Conservation (phyloP, 768 basidiomycete genomes). For the Mycena indigotica region DNA sequence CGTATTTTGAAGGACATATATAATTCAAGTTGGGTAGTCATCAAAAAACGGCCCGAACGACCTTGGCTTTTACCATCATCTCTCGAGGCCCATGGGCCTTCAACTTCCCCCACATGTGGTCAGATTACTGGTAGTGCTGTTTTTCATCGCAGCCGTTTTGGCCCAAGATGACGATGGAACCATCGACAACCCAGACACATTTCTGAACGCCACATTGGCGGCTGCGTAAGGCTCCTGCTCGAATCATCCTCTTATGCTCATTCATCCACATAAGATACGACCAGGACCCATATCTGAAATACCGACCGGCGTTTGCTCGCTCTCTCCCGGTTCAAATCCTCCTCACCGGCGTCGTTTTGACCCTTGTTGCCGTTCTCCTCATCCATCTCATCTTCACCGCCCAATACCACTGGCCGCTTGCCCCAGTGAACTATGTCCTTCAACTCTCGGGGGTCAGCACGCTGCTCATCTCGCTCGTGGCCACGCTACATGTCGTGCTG, state of each 20-base stretch:
- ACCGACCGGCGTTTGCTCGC: constrained; percentile 78
- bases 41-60: constrained; percentile 1
- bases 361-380: constrained; percentile 81
- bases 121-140: constrained; percentile 10
- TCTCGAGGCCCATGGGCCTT: constrained; percentile 11
- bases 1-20: too few relatives aligned
- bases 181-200: not conserved
- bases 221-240: not conserved
- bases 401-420: constrained; percentile 94
- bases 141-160: constrained; percentile 4
- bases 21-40: too few relatives aligned
- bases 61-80: not conserved
- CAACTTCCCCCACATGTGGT: constrained; percentile 12
- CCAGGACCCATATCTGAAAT: constrained; percentile 75
- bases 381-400: constrained; percentile 94
- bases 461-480: constrained; percentile 75
- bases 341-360: constrained; percentile 80
- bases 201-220: too few relatives aligned
- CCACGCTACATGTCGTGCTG: constrained; percentile 78
- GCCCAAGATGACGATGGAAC: constrained; percentile 1
- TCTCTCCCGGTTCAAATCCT: constrained; percentile 92
- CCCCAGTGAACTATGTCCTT: constrained; percentile 87
- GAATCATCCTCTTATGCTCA: not conserved
- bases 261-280: not conserved
- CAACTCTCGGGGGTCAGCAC: constrained; percentile 84